phyloP scores from a whole-genome alignment of 23 red algal species.

The Pyropia haitanensis region DNA sequence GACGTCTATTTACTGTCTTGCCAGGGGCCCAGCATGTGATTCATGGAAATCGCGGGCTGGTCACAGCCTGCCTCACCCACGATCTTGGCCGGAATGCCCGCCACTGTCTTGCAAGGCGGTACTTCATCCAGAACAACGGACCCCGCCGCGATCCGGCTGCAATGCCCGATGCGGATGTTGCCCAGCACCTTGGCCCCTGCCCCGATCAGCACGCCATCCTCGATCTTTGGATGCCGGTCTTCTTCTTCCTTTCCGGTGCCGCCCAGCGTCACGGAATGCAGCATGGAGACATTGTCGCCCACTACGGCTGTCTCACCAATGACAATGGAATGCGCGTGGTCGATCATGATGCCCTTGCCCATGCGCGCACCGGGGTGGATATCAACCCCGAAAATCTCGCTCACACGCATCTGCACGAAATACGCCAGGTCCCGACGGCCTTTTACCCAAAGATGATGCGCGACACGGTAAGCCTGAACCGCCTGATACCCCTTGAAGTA shows the following conservation, averaged over 20 bases:
- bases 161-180: conserved; percentile 32
- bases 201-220: conserved; percentile 33
- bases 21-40: too few relatives aligned
- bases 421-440: conserved; percentile 12
- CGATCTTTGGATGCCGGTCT: conserved; percentile 48
- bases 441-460: conserved; percentile 27
- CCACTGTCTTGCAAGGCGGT: conserved; percentile 21
- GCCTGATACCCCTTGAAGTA: conserved; percentile 39
- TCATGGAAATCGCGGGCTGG: too few relatives aligned
- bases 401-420: conserved; percentile 26
- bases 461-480: conserved; percentile 41
- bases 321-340: conserved; percentile 38
- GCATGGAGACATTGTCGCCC: conserved; percentile 30
- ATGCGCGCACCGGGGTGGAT: conserved; percentile 53
- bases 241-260: conserved; percentile 47
- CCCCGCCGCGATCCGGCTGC: conserved; percentile 19
- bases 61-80: too few relatives aligned
- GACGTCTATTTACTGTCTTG: too few relatives aligned
- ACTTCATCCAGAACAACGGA: conserved; percentile 37
- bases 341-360: conserved; percentile 26
- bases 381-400: conserved; percentile 26
- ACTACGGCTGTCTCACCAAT: conserved; percentile 48
- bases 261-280: conserved; percentile 56
- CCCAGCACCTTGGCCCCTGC: conserved; percentile 37
- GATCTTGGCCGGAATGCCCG: conserved; percentile 27